Base-by-base conservation (phyloP, 2,329 filamentous ascomycete genomes). In the Dendryphion nanum region DNA sequence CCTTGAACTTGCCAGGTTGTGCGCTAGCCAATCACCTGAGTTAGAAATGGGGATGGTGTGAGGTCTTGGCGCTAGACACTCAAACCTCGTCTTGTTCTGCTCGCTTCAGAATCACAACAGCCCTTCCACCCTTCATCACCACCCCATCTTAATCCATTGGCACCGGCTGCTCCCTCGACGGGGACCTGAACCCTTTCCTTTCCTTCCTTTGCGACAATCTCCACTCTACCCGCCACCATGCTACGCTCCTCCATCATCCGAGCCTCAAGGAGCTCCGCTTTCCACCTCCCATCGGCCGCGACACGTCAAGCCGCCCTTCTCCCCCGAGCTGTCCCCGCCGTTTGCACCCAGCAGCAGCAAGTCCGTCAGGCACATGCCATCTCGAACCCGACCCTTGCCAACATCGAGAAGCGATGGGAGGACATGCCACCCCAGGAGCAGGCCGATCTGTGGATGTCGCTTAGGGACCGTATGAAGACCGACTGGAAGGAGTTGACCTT, bases 331-430 rank as follows among this genome's bases (percentile, higher is more conserved):
- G 50, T 54, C 31, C 61, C 66, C 42, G 60, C 64, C 43, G 65
- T 63, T 47, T 63, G 66, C 60, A 50, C 54, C 40, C 63, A 63
- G 50, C 61, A 68, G 45, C 72, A 78, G 65, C 73, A 76, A 64
- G 69, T 68, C 47, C 75, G 78, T 61, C 81, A 85, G 59, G 86
- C 86, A 57, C 89, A 95, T 71, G 90, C 91, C 68, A 94, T 98
- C 74, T 94, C 90, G 65, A 97, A 96, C 78, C 93, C 94, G 57
- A 96, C 89, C 42, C 82, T 98, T 64, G 87, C 89, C 72, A 89
- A 95, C 75, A 97, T 98, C 66, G 93, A 98, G 83, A 96, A 95
- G 85, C 81, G 93, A 77, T 98, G 93, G 93, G 93, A 98, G 78
- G 81, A 77, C 50, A 90, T 97, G 87, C 90, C 91, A 43, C 89